These are phyloP conservation scores for Aureobasidium lini DNA, from an alignment of 2,329 filamentous ascomycete species.

Conservation along the genomic window DNA sequence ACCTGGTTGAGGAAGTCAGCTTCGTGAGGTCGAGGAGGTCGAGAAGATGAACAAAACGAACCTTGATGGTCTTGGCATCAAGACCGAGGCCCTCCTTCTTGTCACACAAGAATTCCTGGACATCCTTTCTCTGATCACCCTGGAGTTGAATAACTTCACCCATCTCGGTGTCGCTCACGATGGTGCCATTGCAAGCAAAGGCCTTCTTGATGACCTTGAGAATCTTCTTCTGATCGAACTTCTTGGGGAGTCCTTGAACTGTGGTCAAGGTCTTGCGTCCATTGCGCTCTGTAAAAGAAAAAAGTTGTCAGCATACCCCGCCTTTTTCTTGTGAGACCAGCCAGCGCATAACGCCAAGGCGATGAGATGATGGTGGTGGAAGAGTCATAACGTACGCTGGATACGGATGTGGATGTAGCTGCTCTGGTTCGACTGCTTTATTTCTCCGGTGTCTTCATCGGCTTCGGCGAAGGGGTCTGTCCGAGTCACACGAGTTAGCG, in stretches of 20 bases:
- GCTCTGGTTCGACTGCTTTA: slow-evolving; percentile 75
- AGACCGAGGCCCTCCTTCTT: slow-evolving; percentile 92
- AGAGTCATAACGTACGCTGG: slow-evolving; percentile 66
- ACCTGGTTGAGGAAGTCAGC: slow-evolving; percentile 30
- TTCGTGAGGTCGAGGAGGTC: background rate
- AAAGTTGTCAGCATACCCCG: slow-evolving; percentile 34
- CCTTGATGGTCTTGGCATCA: slow-evolving; percentile 95
- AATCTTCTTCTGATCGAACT: slow-evolving; percentile 99
- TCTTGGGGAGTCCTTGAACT: slow-evolving; percentile 96
- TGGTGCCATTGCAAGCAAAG: slow-evolving; percentile 99
- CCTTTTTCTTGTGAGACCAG: slow-evolving; percentile 2
- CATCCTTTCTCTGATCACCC: slow-evolving; percentile 97
- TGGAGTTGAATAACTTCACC: slow-evolving; percentile 99
- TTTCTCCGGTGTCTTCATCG: slow-evolving; percentile 97
- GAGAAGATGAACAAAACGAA: slow-evolving; percentile 30
- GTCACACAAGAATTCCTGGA: slow-evolving; percentile 93
- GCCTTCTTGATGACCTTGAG: slow-evolving; percentile 99
- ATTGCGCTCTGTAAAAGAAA: slow-evolving; percentile 75
- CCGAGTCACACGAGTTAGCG: slow-evolving; percentile 14
- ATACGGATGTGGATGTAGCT: slow-evolving; percentile 99
- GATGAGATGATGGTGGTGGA: background rate
- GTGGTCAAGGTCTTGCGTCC: slow-evolving; percentile 99
- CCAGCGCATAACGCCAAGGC: background rate
- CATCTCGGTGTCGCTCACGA: slow-evolving; percentile 92
- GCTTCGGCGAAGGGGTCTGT: slow-evolving; percentile 99